Evolutionary conservation across 352 stramenopile species (phyloP).

Genomic region (Thraustotheca clavata): DNA sequence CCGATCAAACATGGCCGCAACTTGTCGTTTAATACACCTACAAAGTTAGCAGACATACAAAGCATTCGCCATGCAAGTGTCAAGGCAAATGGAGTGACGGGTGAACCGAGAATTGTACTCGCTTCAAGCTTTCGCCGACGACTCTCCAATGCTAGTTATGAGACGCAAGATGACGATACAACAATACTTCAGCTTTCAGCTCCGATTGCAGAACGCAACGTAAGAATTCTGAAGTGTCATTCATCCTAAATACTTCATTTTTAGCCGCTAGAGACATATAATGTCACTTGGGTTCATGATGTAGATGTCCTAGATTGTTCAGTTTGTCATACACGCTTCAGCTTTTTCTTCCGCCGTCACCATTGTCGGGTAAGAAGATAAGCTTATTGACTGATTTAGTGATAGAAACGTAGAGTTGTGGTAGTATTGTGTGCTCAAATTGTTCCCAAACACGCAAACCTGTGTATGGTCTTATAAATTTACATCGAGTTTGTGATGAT

Average conservation of each 20-base stretch:
- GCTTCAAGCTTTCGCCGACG: no score
- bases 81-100: no score
- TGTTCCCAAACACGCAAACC: background rate
- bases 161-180: background rate
- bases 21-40: background rate
- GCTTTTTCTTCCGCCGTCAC: constrained; percentile 15
- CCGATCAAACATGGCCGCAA: background rate
- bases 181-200: background rate
- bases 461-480: constrained; percentile 8
- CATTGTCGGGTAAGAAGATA: constrained; percentile 7
- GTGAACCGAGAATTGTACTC: no score
- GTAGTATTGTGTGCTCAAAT: constrained; percentile 10
- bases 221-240: background rate
- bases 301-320: constrained; percentile 8
- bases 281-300: constrained; percentile 9
- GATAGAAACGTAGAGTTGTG: constrained; percentile 9
- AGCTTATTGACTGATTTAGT: background rate
- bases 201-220: background rate
- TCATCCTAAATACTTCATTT: background rate
- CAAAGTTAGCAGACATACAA: no score
- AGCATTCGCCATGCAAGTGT: no score
- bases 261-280: constrained; percentile 14
- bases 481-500: constrained; percentile 15
- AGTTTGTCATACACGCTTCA: constrained; percentile 5
- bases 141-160: background rate